Percentiles rank a stretch among this genome's conserved stretches.
phyloP scores from a whole-genome alignment of 2,329 filamentous ascomycete species.

The Emericellopsis cladophorae region DNA sequence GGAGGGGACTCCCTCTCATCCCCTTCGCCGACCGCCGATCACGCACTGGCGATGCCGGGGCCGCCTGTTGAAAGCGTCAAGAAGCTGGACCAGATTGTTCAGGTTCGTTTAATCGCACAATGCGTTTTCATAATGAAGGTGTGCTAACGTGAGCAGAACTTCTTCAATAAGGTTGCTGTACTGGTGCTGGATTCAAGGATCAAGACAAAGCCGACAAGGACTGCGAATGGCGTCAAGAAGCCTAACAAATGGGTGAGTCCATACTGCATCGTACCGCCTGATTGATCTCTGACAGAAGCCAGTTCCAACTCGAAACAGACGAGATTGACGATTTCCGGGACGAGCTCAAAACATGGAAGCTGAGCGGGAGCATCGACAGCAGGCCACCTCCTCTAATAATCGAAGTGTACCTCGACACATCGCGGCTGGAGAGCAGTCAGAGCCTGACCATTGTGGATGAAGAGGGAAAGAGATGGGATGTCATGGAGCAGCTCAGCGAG shows the following conservation, averaged over 20 bases:
- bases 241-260: constrained; percentile 75
- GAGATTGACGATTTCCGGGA: constrained; percentile 82
- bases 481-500: constrained; percentile 64
- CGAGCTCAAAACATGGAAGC: constrained; percentile 71
- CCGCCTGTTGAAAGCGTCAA: constrained; percentile 55
- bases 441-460: constrained; percentile 82
- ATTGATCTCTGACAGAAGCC: constrained; percentile 5
- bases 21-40: background rate
- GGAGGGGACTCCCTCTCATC: background rate
- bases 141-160: constrained; percentile 49
- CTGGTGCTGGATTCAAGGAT: constrained; percentile 74
- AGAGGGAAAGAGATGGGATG: constrained; percentile 84
- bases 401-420: constrained; percentile 78
- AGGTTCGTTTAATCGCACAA: constrained; percentile 36
- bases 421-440: constrained; percentile 69
- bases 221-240: constrained; percentile 34
- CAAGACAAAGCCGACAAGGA: constrained; percentile 42
- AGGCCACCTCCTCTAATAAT: constrained; percentile 76
- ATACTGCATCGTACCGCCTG: no score
- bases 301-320: constrained; percentile 94
- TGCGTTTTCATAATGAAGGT: no score
- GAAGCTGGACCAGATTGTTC: constrained; percentile 88
- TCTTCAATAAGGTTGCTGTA: constrained; percentile 77
- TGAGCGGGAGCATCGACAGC: constrained; percentile 62
- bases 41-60: background rate